Evolutionary conservation across 495 filamentous ascomycete species (phyloP), one percentile per base, ranked within the genome.

Genomic region (Penicillium coffeae): DNA sequence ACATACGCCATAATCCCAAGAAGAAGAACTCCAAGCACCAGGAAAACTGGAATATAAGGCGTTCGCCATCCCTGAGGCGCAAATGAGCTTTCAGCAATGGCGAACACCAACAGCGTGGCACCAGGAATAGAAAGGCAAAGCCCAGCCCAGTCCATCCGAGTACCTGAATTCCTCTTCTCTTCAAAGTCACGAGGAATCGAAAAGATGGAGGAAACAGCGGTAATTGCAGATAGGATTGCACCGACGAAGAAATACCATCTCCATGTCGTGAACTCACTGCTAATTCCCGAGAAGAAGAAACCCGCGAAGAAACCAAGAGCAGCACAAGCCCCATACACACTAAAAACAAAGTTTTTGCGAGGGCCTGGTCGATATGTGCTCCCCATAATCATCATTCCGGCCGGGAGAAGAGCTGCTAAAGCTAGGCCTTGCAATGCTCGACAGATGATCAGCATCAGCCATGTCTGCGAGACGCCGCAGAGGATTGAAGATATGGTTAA

Each of bases 171-270:
- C 27, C 60, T 63, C 39, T 72, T 76, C 48, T 84, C 78, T 0
- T 66, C 50, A 21, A 70, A 69, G 52, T 94, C 84, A 0, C 72
- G 77, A 0, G 87, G 90, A 21, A 94, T 81, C 5, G 78, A 78
- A 22, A 87, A 71, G 45, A 80, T 76, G 0, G 88, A 79, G 1
- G 70, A 72, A 0, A 79, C 45, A 0, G 72, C 52, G 3, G 76
- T 81, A 13, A 83, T 71, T 1, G 66, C 69, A 3, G 73, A 64
- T 1, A 84, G 58, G 7, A 79, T 70, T 0, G 82, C 68, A 0
- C 88, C 89, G 48, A 94, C 76, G 64, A 77, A 95, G 60, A 94
- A 93, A 60, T 88, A 95, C 80, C 84, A 89, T 18, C 81, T 62
- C 85, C 87, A 95, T 1, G 59, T 69, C 0, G 82, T 61, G 39